A percentile compares a stretch with the other conserved stretches of the same genome.
Conservation (phyloP, 2,329 filamentous ascomycete species). For the Didymella pinodella region DNA sequence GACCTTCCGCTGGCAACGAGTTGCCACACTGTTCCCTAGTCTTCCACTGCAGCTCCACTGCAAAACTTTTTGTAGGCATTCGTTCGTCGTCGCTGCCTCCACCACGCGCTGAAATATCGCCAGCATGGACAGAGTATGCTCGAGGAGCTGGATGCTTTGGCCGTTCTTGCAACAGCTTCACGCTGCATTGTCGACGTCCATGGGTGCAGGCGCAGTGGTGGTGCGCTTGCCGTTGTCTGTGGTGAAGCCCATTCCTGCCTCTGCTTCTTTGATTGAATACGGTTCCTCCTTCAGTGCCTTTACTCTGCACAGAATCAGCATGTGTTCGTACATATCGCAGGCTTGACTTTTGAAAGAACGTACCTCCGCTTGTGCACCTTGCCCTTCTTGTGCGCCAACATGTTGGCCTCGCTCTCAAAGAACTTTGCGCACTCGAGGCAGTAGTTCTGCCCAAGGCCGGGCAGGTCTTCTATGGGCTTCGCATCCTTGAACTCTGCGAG, state of each 20-base stretch:
- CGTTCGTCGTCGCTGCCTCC: not conserved
- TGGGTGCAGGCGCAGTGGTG: constrained; percentile 32
- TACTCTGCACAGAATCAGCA: constrained; percentile 63
- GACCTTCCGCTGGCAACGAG: not conserved
- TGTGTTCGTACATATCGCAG: not conserved
- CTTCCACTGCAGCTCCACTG: not conserved
- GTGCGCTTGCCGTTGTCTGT: constrained; percentile 69
- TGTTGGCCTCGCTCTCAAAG: constrained; percentile 85
- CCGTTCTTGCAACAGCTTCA: constrained; percentile 3
- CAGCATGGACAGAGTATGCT: not conserved
- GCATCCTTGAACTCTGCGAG: constrained; percentile 78
- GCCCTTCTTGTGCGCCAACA: constrained; percentile 78
- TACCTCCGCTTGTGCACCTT: constrained; percentile 94
- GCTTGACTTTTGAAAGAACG: constrained; percentile 20
- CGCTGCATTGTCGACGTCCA: constrained; percentile 46
- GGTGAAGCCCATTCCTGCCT: constrained; percentile 76
- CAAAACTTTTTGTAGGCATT: not conserved
- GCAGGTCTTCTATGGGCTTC: constrained; percentile 85
- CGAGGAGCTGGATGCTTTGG: no score
- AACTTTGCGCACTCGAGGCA: constrained; percentile 95
- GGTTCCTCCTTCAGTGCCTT: constrained; percentile 84
- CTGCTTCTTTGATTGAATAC: constrained; percentile 85
- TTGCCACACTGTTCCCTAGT: not conserved
- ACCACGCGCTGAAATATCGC: not conserved
- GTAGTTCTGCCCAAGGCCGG: constrained; percentile 84